phyloP scores from a whole-genome alignment of 345 rosid genomes.

The Linum trigynum region DNA sequence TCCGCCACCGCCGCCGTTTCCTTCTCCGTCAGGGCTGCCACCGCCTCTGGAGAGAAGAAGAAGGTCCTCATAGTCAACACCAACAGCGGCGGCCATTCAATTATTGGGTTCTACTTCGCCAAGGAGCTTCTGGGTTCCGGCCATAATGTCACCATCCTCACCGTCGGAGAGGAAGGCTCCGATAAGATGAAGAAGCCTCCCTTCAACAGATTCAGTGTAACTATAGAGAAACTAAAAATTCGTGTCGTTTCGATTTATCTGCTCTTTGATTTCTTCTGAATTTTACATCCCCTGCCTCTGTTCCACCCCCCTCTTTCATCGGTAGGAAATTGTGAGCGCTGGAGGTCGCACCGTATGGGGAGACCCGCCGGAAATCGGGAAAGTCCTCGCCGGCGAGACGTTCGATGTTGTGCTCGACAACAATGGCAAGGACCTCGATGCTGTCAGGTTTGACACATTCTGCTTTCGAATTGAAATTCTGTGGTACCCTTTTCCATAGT shows the following conservation, averaged over 20 bases:
- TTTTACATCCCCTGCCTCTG: not conserved
- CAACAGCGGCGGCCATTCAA: conserved; percentile 82
- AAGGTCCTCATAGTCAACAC: conserved; percentile 82
- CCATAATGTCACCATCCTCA: conserved; percentile 61
- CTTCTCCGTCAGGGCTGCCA: conserved; percentile 34
- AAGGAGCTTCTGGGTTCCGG: conserved; percentile 77
- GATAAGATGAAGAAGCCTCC: conserved; percentile 96
- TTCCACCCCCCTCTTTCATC: not conserved
- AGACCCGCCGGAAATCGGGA: conserved; percentile 65
- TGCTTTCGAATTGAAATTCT: not conserved
- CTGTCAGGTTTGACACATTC: conserved; percentile 51
- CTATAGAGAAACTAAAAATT: too few relatives aligned
- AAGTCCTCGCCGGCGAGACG: conserved; percentile 45
- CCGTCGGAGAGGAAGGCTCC: conserved; percentile 76
- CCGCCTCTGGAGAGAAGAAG: conserved; percentile 46
- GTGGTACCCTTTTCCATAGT: not conserved
- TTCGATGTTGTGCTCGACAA: conserved; percentile 88
- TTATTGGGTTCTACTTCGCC: conserved; percentile 83
- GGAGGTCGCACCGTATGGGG: conserved; percentile 95
- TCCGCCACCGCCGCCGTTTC: conserved; percentile 28
- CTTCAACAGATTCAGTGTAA: conserved; percentile 69
- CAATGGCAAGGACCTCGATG: conserved; percentile 83
- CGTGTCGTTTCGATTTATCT: too few relatives aligned
- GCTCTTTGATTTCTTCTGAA: not conserved
- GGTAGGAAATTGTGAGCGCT: conserved; percentile 71